Evolutionary conservation across 257 asterid species (phyloP).

Genomic region (Solanum pimpinellifolium): DNA sequence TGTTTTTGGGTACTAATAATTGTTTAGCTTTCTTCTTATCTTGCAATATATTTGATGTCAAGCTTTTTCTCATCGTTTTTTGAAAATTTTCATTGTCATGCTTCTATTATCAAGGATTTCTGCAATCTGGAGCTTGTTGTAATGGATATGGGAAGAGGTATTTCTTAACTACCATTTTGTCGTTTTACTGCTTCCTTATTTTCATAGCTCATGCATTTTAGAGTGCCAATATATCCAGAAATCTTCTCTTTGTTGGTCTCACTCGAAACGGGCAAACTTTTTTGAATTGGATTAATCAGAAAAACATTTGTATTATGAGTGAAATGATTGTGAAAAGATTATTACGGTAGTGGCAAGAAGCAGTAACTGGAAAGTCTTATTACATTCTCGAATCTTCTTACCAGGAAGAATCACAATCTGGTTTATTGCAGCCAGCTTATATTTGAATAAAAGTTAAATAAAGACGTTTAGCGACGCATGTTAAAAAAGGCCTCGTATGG

Average conservation of each 20-base stretch:
- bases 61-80: not conserved
- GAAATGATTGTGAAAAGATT: not conserved
- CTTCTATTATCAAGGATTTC: slow-evolving; percentile 22
- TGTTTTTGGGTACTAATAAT: not conserved
- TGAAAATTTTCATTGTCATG: slow-evolving; percentile 3
- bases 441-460: not conserved
- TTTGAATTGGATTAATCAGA: not conserved
- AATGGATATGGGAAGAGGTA: slow-evolving; percentile 74
- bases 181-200: not conserved
- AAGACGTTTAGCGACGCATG: not conserved
- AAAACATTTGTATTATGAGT: not conserved
- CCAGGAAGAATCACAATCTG: not conserved
- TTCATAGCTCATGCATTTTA: not conserved
- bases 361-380: not conserved
- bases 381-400: not conserved
- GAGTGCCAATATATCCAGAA: not conserved
- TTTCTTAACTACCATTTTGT: not conserved
- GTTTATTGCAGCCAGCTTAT: not conserved
- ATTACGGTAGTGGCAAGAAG: not conserved
- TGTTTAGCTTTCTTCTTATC: not conserved
- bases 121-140: slow-evolving; percentile 64
- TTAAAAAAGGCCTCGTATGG: not conserved
- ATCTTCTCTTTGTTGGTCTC: not conserved
- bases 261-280: not conserved
- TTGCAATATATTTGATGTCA: slow-evolving; percentile 1